Conservation (phyloP, 1,284 basidiomycete genomes). For the Apiotrichum laibachii region DNA sequence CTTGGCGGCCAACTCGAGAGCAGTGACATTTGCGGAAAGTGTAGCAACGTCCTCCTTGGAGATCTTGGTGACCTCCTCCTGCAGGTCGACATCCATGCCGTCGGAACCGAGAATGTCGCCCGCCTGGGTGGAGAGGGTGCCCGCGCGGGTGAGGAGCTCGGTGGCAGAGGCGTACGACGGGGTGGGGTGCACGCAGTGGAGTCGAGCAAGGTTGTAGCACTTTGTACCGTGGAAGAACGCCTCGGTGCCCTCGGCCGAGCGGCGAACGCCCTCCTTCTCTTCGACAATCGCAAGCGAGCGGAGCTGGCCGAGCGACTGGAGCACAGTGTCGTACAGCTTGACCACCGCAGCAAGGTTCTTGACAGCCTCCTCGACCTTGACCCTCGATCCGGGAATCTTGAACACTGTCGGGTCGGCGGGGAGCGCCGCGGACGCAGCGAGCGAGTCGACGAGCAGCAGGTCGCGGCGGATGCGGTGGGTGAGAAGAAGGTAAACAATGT, state of each 20-base stretch:
- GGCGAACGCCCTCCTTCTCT: slow-evolving; percentile 74
- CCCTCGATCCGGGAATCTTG: slow-evolving; percentile 39
- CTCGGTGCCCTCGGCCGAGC: slow-evolving; percentile 70
- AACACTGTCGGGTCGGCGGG: slow-evolving; percentile 38
- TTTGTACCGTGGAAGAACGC: slow-evolving; percentile 68
- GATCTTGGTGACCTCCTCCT: slow-evolving; percentile 38
- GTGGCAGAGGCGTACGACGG: slow-evolving; percentile 45
- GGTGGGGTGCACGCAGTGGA: slow-evolving; percentile 49
- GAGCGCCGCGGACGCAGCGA: slow-evolving; percentile 51
- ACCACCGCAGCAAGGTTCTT: slow-evolving; percentile 73
- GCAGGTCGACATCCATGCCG: slow-evolving; percentile 25
- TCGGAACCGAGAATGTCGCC: slow-evolving; percentile 23
- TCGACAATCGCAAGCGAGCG: slow-evolving; percentile 78
- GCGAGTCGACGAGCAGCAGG: slow-evolving; percentile 69
- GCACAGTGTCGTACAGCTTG: slow-evolving; percentile 78
- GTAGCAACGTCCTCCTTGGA: slow-evolving; percentile 51
- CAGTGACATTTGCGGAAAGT: slow-evolving; percentile 57
- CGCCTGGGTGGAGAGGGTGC: slow-evolving; percentile 29
- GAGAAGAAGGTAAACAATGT: slow-evolving; percentile 79
- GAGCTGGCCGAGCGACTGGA: slow-evolving; percentile 80
- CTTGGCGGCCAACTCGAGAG: slow-evolving; percentile 62
- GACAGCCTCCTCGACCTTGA: slow-evolving; percentile 55
- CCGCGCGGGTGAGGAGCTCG: slow-evolving; percentile 38
- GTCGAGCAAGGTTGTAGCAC: slow-evolving; percentile 45
- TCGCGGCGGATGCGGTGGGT: slow-evolving; percentile 83